phyloP scores from a whole-genome alignment of 495 filamentous ascomycete species.

The Penicillium goetzii region DNA sequence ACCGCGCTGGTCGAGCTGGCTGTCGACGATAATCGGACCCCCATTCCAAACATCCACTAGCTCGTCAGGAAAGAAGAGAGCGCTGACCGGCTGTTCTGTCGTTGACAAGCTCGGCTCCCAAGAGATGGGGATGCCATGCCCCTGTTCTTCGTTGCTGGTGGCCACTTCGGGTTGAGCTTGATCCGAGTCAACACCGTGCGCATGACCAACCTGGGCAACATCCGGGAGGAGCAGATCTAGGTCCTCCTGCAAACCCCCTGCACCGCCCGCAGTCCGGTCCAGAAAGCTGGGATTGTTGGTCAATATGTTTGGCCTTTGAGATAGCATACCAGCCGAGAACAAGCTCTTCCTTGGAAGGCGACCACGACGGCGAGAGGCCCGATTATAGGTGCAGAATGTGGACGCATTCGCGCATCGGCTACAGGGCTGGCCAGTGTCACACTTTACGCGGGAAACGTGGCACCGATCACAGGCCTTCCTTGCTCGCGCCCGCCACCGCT shows the following conservation, averaged over 20 bases:
- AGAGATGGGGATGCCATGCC: not conserved
- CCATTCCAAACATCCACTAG: slow-evolving; percentile 1
- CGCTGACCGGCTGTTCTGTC: not conserved
- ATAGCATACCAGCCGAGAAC: not conserved
- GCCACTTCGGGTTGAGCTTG: not conserved
- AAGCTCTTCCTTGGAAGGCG: not conserved
- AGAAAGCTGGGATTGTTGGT: not conserved
- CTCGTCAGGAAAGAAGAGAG: not conserved
- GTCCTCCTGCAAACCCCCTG: not conserved
- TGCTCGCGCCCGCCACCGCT: not conserved
- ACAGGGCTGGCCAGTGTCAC: not conserved
- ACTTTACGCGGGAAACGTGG: slow-evolving; percentile 1
- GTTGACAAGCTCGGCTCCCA: not conserved
- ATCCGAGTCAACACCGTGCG: not conserved
- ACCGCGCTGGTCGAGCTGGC: not conserved
- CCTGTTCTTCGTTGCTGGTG: not conserved
- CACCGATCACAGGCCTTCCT: not conserved
- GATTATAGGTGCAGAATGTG: not conserved
- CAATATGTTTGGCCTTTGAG: not conserved
- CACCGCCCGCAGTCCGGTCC: not conserved
- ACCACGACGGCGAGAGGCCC: not conserved
- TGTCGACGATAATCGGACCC: not conserved
- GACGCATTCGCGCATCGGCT: not conserved
- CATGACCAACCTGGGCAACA: not conserved
- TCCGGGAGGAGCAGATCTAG: not conserved